A percentile compares a stretch with the other conserved stretches of the same genome.
Evolutionary conservation across 768 basidiomycete species (phyloP).

Genomic region (Mycena rebaudengoi): DNA sequence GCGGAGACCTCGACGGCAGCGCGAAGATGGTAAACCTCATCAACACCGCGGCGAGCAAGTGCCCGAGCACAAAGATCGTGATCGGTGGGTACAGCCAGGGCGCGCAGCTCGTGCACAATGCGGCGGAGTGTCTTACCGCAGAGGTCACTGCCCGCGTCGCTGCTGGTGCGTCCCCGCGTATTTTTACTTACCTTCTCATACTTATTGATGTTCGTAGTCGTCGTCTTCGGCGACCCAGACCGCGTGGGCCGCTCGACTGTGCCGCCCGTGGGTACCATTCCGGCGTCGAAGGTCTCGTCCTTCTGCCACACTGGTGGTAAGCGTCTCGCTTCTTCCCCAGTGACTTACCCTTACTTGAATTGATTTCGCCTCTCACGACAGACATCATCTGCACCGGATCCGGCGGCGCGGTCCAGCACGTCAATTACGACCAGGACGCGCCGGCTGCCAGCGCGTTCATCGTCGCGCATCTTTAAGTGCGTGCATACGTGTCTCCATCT

Average conservation of each 20-base stretch:
- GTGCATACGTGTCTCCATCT: no score
- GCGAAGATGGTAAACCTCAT: not conserved
- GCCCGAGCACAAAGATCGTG: slow-evolving; percentile 4
- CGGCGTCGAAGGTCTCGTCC: not conserved
- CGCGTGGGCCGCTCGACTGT: not conserved
- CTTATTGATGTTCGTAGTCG: not conserved
- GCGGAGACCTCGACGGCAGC: not conserved
- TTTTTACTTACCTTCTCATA: not conserved
- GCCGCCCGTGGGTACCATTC: not conserved
- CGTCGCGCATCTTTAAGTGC: no score
- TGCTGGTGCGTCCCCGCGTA: not conserved
- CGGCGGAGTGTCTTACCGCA: not conserved
- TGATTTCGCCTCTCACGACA: not conserved
- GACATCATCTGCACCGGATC: slow-evolving; percentile 8
- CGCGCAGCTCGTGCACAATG: slow-evolving; percentile 8
- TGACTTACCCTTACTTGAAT: not conserved
- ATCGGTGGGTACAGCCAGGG: slow-evolving; percentile 14
- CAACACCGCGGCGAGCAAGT: slow-evolving; percentile 2
- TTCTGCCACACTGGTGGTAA: slow-evolving; percentile 2
- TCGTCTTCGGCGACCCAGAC: slow-evolving; percentile 1
- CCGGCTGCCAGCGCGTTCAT: slow-evolving; percentile 6
- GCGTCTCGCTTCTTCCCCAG: no score
- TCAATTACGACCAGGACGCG: slow-evolving; percentile 9
- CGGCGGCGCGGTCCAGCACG: not conserved
- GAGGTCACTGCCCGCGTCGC: not conserved